Percentiles rank a stretch among this genome's conserved stretches.
phyloP scores from a whole-genome alignment of 805 yeast species.

The Candida alai region DNA sequence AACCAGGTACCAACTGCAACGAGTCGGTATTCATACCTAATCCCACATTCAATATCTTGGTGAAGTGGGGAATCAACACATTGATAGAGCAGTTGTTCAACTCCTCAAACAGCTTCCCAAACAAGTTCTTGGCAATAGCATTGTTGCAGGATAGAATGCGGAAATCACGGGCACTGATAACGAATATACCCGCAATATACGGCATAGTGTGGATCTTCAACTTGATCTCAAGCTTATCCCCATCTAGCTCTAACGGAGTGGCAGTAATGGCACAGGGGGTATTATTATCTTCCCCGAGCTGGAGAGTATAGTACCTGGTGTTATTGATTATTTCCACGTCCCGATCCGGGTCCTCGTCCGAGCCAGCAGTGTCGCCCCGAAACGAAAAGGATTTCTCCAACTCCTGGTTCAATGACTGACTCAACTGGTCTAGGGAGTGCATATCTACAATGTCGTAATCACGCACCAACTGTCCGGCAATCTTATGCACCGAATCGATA shows the following conservation, averaged over 20 bases:
- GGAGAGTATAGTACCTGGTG: slow-evolving; percentile 59
- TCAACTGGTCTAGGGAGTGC: slow-evolving; percentile 18
- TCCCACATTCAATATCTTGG: slow-evolving; percentile 41
- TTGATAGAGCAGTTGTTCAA: slow-evolving; percentile 43
- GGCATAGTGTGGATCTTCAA: slow-evolving; percentile 75
- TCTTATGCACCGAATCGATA: slow-evolving; percentile 24
- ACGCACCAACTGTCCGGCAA: slow-evolving; percentile 33
- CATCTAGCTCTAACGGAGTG: slow-evolving; percentile 49
- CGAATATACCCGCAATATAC: slow-evolving; percentile 82
- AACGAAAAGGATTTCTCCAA: no score
- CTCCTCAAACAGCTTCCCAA: slow-evolving; percentile 60
- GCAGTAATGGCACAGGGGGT: slow-evolving; percentile 76
- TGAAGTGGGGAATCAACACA: slow-evolving; percentile 60
- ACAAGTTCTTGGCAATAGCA: slow-evolving; percentile 72
- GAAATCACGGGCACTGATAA: slow-evolving; percentile 50
- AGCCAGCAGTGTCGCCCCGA: slow-evolving; percentile 10
- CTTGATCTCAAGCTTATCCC: slow-evolving; percentile 41
- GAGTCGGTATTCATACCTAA: slow-evolving; percentile 21
- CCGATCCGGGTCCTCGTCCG: slow-evolving; percentile 18
- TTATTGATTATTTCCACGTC: slow-evolving; percentile 42
- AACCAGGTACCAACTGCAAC: slow-evolving; percentile 47
- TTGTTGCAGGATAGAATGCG: slow-evolving; percentile 69
- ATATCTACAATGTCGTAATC: slow-evolving; percentile 14
- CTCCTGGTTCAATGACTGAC: slow-evolving; percentile 25
- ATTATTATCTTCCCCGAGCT: slow-evolving; percentile 41